Percentiles rank a stretch among this genome's conserved stretches.
phyloP scores from a whole-genome alignment of 164 flowering plant species.

The Umbellularia californica region DNA sequence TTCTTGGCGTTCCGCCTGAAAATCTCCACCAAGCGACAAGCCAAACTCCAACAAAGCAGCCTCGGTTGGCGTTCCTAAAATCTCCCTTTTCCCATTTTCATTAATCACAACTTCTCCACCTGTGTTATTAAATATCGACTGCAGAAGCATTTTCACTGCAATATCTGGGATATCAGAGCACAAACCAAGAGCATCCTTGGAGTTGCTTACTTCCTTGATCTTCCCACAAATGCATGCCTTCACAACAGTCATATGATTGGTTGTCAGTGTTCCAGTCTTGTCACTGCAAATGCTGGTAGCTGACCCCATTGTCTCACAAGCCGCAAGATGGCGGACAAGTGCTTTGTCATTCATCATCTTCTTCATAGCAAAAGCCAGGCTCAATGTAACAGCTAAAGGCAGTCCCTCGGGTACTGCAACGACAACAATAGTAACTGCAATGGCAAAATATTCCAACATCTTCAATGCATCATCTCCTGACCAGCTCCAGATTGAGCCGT shows the following conservation, averaged over 20 bases:
- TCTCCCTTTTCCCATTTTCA: constrained; percentile 54
- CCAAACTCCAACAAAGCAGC: constrained; percentile 85
- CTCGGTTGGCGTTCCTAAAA: constrained; percentile 88
- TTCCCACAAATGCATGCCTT: constrained; percentile 74
- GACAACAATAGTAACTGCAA: constrained; percentile 94
- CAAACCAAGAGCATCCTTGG: constrained; percentile 14
- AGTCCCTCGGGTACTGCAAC: constrained; percentile 97
- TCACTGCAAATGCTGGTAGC: constrained; percentile 90
- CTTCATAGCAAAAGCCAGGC: constrained; percentile 99
- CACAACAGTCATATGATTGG: constrained; percentile 94
- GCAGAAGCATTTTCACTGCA: constrained; percentile 46
- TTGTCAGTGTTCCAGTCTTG: constrained; percentile 93
- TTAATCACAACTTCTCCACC: constrained; percentile 80
- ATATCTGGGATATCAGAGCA: constrained; percentile 54
- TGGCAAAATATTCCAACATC: constrained; percentile 79
- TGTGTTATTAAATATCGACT: constrained; percentile 85
- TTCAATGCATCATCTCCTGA: constrained; percentile 74
- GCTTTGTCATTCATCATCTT: constrained; percentile 98
- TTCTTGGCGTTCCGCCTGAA: constrained; percentile 46
- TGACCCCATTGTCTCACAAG: constrained; percentile 98
- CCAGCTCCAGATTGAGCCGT: constrained; percentile 69
- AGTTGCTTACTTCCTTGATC: constrained; percentile 35
- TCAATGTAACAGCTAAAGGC: constrained; percentile 89
- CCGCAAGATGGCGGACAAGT: constrained; percentile 85
- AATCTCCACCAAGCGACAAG: constrained; percentile 73